These are phyloP conservation scores for Candida pseudoglaebosa DNA, from an alignment of 805 yeast genomes.

Conservation along the genomic window DNA sequence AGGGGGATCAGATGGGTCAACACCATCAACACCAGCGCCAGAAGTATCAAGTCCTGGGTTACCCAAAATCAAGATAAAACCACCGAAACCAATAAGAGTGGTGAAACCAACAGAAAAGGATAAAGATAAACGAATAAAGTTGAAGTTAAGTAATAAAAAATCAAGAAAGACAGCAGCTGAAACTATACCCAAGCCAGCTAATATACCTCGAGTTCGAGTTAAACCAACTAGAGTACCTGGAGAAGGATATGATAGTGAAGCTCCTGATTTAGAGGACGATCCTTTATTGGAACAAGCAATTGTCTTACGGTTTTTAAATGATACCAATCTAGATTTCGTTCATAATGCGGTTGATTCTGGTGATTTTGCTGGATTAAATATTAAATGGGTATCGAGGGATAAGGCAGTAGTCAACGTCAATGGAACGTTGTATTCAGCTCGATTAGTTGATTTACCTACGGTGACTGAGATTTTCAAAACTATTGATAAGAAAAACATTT, in stretches of 20 bases:
- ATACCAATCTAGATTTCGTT: constrained; percentile 65
- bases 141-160: constrained; percentile 10
- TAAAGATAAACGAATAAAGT: constrained; percentile 22
- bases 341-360: constrained; percentile 74
- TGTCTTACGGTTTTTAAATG: constrained; percentile 68
- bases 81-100: constrained; percentile 13
- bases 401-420: constrained; percentile 75
- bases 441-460: constrained; percentile 86
- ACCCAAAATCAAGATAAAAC: constrained; percentile 17
- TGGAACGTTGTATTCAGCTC: constrained; percentile 71
- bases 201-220: constrained; percentile 45
- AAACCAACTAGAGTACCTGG: constrained; percentile 74
- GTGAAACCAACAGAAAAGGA: constrained; percentile 12
- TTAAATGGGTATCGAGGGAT: constrained; percentile 79
- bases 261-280: constrained; percentile 93
- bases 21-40: constrained; percentile 4
- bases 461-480: constrained; percentile 84
- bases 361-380: constrained; percentile 64
- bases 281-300: constrained; percentile 88
- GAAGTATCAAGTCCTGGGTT: constrained; percentile 6
- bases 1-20: constrained; percentile 4
- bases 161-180: constrained; percentile 1
- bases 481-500: constrained; percentile 81
- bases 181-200: constrained; percentile 9
- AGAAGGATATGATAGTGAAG: constrained; percentile 96